Percentiles rank a stretch among this genome's conserved stretches.
Evolutionary conservation across 1,284 basidiomycete genomes (phyloP).

Genomic region (Mixia osmundae): DNA sequence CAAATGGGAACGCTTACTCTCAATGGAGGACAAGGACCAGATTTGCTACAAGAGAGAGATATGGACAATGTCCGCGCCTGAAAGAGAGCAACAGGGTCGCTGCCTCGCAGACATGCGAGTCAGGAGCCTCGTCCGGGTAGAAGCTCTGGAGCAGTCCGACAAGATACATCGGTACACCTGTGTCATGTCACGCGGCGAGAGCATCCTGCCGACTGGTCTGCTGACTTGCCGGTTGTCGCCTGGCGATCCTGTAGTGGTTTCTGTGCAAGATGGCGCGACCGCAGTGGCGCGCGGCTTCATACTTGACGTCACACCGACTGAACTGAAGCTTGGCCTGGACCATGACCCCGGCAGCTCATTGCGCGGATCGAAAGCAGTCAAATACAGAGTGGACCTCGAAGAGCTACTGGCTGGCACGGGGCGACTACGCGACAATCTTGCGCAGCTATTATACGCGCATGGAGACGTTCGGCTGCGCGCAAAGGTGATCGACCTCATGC

Average conservation of each 20-base stretch:
- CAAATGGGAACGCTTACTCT: constrained; percentile 68
- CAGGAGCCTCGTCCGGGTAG: constrained; percentile 20
- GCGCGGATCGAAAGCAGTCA: constrained; percentile 20
- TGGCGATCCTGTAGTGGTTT: constrained; percentile 52
- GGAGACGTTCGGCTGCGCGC: constrained; percentile 40
- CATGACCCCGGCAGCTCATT: constrained; percentile 32
- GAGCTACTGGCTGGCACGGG: constrained; percentile 70
- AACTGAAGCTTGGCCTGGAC: constrained; percentile 55
- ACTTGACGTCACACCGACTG: constrained; percentile 37
- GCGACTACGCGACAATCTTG: constrained; percentile 68
- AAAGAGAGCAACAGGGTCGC: constrained; percentile 53
- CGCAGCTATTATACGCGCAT: constrained; percentile 52
- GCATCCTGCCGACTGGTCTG: constrained; percentile 26
- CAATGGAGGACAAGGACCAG: constrained; percentile 70
- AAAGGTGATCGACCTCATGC: constrained; percentile 55
- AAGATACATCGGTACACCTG: constrained; percentile 35
- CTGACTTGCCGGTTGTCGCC: constrained; percentile 51
- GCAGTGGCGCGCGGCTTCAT: constrained; percentile 70
- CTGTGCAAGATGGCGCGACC: constrained; percentile 59
- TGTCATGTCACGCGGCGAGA: constrained; percentile 3
- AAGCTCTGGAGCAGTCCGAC: constrained; percentile 25
- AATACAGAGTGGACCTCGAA: constrained; percentile 83
- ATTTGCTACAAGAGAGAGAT: constrained; percentile 64
- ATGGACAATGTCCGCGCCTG: constrained; percentile 66
- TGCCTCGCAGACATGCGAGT: constrained; percentile 56